phyloP scores from a whole-genome alignment of 176 grass and related monocot genomes.

The Phyllostachys edulis region DNA sequence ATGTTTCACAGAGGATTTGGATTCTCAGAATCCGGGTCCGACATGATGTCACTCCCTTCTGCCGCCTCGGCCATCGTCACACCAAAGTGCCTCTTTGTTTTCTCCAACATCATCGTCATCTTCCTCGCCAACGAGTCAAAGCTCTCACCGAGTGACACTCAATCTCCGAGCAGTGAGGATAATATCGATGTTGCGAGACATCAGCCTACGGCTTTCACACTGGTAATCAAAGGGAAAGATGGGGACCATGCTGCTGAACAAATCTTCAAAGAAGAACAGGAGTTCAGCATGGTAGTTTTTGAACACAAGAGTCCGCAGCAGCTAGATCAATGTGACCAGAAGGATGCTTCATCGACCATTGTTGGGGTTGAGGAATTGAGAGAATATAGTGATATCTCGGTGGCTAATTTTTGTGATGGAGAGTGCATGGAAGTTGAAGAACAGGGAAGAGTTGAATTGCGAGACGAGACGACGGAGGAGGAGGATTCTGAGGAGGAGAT shows the following conservation, averaged over 20 bases:
- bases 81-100: conserved; percentile 54
- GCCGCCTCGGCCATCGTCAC: not conserved
- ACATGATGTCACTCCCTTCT: conserved; percentile 34
- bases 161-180: not conserved
- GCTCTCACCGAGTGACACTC: not conserved
- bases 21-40: no score
- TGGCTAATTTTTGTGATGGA: not conserved
- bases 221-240: not conserved
- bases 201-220: not conserved
- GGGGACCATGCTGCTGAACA: not conserved
- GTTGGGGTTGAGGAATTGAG: not conserved
- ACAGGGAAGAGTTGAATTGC: not conserved
- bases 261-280: not conserved
- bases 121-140: conserved; percentile 55
- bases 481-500: not conserved
- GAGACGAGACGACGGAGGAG: not conserved
- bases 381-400: not conserved
- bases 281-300: no score
- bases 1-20: no score
- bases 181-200: not conserved
- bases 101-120: conserved; percentile 63
- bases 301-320: not conserved
- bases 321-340: not conserved
- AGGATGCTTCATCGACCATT: not conserved
- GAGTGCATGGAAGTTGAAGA: not conserved